phyloP scores from a whole-genome alignment of 192 early-diverging fungal species.

The Diversispora epigaea region DNA sequence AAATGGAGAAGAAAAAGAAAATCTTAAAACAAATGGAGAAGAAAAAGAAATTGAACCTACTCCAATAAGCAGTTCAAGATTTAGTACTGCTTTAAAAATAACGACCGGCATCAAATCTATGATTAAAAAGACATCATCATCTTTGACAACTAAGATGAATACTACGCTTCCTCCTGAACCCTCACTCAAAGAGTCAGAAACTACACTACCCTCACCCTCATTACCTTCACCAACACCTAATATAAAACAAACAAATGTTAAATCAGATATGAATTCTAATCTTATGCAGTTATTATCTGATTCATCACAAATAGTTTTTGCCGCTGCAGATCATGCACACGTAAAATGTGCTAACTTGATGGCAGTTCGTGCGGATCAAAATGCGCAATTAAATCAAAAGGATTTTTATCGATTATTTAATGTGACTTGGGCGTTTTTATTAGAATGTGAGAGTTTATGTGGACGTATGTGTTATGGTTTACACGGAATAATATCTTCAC shows the following conservation, averaged over 20 bases:
- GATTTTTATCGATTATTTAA: constrained; percentile 86
- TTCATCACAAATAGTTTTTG: constrained; percentile 71
- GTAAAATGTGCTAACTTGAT: constrained; percentile 85
- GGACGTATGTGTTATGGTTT: constrained; percentile 89
- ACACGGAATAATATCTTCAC: constrained; percentile 82
- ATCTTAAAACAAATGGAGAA: background rate
- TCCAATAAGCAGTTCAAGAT: background rate
- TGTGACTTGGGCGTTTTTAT: constrained; percentile 81
- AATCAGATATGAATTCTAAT: constrained; percentile 24
- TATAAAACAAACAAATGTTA: background rate
- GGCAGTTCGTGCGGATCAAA: constrained; percentile 85
- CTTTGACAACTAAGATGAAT: background rate
- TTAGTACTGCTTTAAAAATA: constrained; percentile 5
- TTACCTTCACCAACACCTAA: background rate
- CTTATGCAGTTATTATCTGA: constrained; percentile 62
- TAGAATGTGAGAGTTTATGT: constrained; percentile 72
- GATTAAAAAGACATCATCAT: constrained; percentile 16
- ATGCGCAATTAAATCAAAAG: constrained; percentile 78
- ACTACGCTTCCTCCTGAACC: background rate
- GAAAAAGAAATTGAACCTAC: background rate
- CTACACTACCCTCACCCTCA: too few species aligned
- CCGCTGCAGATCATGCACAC: constrained; percentile 84
- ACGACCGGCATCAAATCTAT: constrained; percentile 29
- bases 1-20: background rate
- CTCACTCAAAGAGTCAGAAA: background rate